These are phyloP conservation scores for Yamadazyma conglobata DNA, from an alignment of 1,139 yeast species.

Conservation along the genomic window DNA sequence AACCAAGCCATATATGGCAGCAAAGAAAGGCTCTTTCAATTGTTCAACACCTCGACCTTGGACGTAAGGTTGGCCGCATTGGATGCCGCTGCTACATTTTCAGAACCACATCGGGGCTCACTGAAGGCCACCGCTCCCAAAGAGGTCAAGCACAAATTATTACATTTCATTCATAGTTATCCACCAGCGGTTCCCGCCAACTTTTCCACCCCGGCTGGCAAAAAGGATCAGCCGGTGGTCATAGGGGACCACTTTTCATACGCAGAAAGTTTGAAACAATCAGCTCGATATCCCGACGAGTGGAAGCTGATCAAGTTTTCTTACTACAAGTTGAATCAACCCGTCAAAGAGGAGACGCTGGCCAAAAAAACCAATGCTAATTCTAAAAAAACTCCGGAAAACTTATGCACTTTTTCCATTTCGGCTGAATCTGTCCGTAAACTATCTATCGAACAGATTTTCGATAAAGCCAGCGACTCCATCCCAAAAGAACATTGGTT, in stretches of 20 bases:
- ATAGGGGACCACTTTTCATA: slow-evolving; percentile 51
- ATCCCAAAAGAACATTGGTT: slow-evolving; percentile 66
- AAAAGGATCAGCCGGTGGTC: slow-evolving; percentile 11
- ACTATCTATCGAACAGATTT: slow-evolving; percentile 58
- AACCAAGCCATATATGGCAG: slow-evolving; percentile 68
- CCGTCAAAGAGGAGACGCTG: slow-evolving; percentile 2
- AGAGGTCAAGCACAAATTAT: slow-evolving; percentile 39
- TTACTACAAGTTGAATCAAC: slow-evolving; percentile 40
- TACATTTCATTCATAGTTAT: slow-evolving; percentile 51
- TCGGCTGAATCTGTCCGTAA: slow-evolving; percentile 48
- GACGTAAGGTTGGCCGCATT: slow-evolving; percentile 60
- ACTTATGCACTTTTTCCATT: slow-evolving; percentile 43
- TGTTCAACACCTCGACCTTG: slow-evolving; percentile 60
- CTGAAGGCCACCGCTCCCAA: slow-evolving; percentile 44
- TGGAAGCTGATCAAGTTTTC: slow-evolving; percentile 59
- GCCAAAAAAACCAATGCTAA: neutral
- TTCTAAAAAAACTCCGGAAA: slow-evolving; percentile 26
- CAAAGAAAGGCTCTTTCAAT: slow-evolving; percentile 55
- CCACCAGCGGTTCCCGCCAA: slow-evolving; percentile 48
- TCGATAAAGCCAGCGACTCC: slow-evolving; percentile 53
- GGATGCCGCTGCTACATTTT: slow-evolving; percentile 58
- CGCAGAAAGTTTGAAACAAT: slow-evolving; percentile 48
- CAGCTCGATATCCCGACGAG: slow-evolving; percentile 47
- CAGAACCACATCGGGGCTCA: slow-evolving; percentile 52
- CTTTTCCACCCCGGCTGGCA: neutral